phyloP scores from a whole-genome alignment of 192 early-diverging fungal species.

The Endogone sp. region DNA sequence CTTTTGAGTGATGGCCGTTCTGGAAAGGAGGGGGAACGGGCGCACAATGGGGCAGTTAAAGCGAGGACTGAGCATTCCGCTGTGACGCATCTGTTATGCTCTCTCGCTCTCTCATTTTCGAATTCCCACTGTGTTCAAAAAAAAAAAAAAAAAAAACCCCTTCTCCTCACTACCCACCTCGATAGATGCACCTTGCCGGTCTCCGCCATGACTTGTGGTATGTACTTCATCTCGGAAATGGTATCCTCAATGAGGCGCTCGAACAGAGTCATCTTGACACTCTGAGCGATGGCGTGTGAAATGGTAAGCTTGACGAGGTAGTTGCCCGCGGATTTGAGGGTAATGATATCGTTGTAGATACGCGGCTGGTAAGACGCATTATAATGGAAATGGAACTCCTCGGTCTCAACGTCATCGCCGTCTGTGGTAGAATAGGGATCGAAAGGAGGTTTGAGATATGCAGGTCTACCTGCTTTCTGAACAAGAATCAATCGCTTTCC shows the following conservation, averaged over 20 bases:
- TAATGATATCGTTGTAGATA: conserved; percentile 89
- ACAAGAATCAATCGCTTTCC: too few relatives aligned
- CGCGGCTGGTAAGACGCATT: conserved; percentile 59
- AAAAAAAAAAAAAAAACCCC: too few relatives aligned
- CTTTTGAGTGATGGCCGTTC: conserved; percentile 90
- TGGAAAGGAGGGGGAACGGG: conserved; percentile 16
- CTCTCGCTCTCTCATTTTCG: too few relatives aligned
- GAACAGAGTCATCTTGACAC: conserved; percentile 89
- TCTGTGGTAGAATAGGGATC: conserved; percentile 24
- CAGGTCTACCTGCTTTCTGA: too few relatives aligned
- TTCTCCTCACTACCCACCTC: conserved; percentile 27
- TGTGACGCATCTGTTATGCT: too few relatives aligned
- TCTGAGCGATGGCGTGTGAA: conserved; percentile 93
- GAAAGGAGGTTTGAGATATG: too few relatives aligned
- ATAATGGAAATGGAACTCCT: conserved; percentile 80
- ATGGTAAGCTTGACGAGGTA: conserved; percentile 93
- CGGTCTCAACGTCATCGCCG: conserved; percentile 68
- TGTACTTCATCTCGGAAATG: conserved; percentile 81
- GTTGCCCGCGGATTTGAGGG: conserved; percentile 70
- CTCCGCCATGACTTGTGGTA: conserved; percentile 91
- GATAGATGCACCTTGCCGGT: conserved; percentile 91
- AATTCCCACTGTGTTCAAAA: too few relatives aligned
- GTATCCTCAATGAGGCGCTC: conserved; percentile 92
- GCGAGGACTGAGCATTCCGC: too few relatives aligned
- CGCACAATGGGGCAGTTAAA: too few relatives aligned